A percentile compares a stretch with the other conserved stretches of the same genome.
Evolutionary conservation across 306 rosid genomes (phyloP).

Genomic region (Hippophae tibetana): DNA sequence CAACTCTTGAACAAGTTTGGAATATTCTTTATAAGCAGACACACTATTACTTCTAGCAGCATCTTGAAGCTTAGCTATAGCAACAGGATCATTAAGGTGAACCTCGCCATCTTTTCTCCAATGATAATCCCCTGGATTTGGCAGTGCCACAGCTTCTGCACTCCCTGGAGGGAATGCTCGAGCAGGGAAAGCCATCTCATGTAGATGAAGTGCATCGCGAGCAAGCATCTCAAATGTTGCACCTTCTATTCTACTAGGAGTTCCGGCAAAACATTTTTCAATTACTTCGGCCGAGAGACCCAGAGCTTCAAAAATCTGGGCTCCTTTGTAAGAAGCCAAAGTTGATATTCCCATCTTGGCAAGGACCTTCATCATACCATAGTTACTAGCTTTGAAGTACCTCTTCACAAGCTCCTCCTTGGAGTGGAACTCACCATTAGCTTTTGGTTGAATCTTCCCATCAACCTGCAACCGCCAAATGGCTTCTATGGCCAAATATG

Average conservation of each 20-base stretch:
- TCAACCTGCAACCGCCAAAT: slow-evolving; percentile 94
- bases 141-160: slow-evolving; percentile 85
- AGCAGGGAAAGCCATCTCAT: slow-evolving; percentile 83
- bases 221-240: slow-evolving; percentile 96
- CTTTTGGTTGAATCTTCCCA: slow-evolving; percentile 82
- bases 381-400: slow-evolving; percentile 84
- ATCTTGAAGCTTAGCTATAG: slow-evolving; percentile 92
- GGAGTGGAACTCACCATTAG: slow-evolving; percentile 56
- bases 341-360: slow-evolving; percentile 99
- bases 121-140: slow-evolving; percentile 98
- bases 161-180: slow-evolving; percentile 72
- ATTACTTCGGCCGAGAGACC: slow-evolving; percentile 93
- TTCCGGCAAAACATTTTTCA: slow-evolving; percentile 92
- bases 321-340: slow-evolving; percentile 97
- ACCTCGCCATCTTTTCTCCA: slow-evolving; percentile 99
- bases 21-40: slow-evolving; percentile 78
- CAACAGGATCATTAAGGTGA: slow-evolving; percentile 94
- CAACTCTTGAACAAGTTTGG: slow-evolving; percentile 72
- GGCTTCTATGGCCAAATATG: slow-evolving; percentile 81
- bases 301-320: slow-evolving; percentile 94
- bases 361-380: slow-evolving; percentile 99
- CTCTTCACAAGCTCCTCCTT: slow-evolving; percentile 73
- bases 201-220: slow-evolving; percentile 63
- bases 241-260: slow-evolving; percentile 96
- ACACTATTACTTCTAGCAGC: slow-evolving; percentile 88